These are phyloP conservation scores for Veloboletus limbatus DNA, from an alignment of 1,284 basidiomycete species.

Conservation along the genomic window DNA sequence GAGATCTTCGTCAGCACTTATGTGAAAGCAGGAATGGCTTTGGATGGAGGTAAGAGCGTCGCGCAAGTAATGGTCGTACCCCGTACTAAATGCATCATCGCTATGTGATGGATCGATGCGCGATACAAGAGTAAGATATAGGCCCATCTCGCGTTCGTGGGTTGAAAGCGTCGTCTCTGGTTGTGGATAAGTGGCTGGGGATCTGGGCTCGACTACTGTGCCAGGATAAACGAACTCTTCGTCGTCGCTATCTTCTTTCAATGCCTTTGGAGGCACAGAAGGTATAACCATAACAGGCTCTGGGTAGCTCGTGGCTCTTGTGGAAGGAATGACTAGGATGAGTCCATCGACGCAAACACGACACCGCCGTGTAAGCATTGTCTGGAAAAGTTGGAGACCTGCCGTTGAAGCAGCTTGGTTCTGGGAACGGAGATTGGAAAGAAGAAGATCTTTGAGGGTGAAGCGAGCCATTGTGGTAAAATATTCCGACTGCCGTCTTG, in stretches of 20 bases:
- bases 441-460: constrained; percentile 83
- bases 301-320: constrained; percentile 72
- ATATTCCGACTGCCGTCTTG: constrained; percentile 69
- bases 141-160: constrained; percentile 77
- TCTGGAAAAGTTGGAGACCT: constrained; percentile 77
- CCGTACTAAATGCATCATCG: constrained; percentile 77
- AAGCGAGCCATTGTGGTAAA: constrained; percentile 85
- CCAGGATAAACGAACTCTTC: constrained; percentile 69
- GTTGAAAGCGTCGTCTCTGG: constrained; percentile 72
- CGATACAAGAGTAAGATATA: constrained; percentile 78
- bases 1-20: constrained; percentile 38
- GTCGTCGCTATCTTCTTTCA: constrained; percentile 53
- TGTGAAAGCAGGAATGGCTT: constrained; percentile 55
- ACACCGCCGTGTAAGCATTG: constrained; percentile 72
- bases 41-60: constrained; percentile 76
- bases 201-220: constrained; percentile 33
- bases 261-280: constrained; percentile 11
- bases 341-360: constrained; percentile 63
- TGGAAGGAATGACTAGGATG: constrained; percentile 66
- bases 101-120: constrained; percentile 75
- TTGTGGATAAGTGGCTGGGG: constrained; percentile 42
- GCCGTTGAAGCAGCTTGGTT: constrained; percentile 66
- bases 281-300: constrained; percentile 45
- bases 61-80: constrained; percentile 80
- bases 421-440: constrained; percentile 72